Evolutionary conservation across 179 eudicot species (phyloP), one percentile per base, ranked within the genome.

Genomic region (Drosera spatulata): DNA sequence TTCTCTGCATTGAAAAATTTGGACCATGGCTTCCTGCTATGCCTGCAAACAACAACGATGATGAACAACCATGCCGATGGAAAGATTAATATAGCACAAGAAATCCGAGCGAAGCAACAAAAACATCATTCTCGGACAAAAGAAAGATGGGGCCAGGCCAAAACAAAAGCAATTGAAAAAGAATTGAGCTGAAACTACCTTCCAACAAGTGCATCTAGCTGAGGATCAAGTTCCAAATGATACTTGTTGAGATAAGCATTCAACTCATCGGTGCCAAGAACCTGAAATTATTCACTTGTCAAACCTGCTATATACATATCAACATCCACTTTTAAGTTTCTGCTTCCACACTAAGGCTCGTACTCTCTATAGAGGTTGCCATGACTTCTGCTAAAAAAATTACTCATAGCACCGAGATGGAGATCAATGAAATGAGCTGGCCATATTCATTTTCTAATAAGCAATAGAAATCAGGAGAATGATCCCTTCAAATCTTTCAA

Each of bases 261-360:
- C 51, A 88, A 62, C 64, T 88, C 98, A 61, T 91, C 96, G 7
- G 96, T 88, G 15, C 96, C 98, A 69, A 91, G 77, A 33, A 87
- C 83, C 97, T 84, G 50, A 47, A 66, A 48, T 22, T 22, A 22
- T 22, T 22, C 33, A 22, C 33, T 22, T 22, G 33, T 22, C 33
- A 22, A 22, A 22, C 33, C 33, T 22, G 33, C 33, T 22, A 0
- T 22, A 22, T 22, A 22, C 33, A 22, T 22, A 51, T 2, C 37
- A n/a, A 13, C 6, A 22, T 22, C 1, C 1, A 0, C 45, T 43
- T 7, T 4, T 43, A 7, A 2, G 5, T 7, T 4, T 43, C 6
- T 4, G 45, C 45, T 4, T 22, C 8, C 45, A 43, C 5, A 2
- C 45, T 22, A 22, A 13, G 52, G 12, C 10, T 5, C 52, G 1